Evolutionary conservation across 495 filamentous ascomycete species (phyloP).

Genomic region (Penicillium ucsense): DNA sequence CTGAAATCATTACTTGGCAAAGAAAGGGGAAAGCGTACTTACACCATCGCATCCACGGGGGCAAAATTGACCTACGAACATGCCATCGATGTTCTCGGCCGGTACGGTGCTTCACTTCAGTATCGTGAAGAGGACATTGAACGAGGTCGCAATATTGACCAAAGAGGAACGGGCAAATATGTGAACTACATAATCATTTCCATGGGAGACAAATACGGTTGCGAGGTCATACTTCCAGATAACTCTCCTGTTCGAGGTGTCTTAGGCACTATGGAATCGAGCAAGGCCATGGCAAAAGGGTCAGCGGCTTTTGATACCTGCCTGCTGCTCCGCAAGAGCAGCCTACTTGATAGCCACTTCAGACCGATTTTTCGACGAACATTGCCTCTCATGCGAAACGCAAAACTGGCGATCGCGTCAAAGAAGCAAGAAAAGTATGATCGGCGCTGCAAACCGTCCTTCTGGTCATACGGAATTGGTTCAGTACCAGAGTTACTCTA

Average conservation of each 20-base stretch:
- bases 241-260: constrained; percentile 60
- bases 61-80: constrained; percentile 74
- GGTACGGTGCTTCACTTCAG: constrained; percentile 47
- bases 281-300: constrained; percentile 74
- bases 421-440: constrained; percentile 64
- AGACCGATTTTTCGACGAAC: constrained; percentile 63
- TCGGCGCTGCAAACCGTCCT: constrained; percentile 68
- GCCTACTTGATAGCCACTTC: constrained; percentile 63
- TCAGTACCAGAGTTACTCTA: constrained; percentile 48
- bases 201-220: constrained; percentile 54
- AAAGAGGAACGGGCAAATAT: constrained; percentile 41
- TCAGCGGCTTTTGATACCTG: constrained; percentile 86
- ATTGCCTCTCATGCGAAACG: constrained; percentile 80
- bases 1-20: constrained; percentile 45
- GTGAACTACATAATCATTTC: constrained; percentile 54
- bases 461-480: constrained; percentile 55
- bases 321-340: constrained; percentile 52
- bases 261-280: constrained; percentile 48
- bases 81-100: constrained; percentile 55
- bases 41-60: constrained; percentile 55
- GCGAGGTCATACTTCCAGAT: constrained; percentile 75
- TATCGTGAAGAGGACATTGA: neutral
- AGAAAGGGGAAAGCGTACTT: constrained; percentile 45
- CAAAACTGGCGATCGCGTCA: constrained; percentile 69
- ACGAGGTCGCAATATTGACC: constrained; percentile 40